A percentile compares a stretch with the other conserved stretches of the same genome.
Conservation (phyloP, 768 basidiomycete genomes). For the Myochromella boudieri region DNA sequence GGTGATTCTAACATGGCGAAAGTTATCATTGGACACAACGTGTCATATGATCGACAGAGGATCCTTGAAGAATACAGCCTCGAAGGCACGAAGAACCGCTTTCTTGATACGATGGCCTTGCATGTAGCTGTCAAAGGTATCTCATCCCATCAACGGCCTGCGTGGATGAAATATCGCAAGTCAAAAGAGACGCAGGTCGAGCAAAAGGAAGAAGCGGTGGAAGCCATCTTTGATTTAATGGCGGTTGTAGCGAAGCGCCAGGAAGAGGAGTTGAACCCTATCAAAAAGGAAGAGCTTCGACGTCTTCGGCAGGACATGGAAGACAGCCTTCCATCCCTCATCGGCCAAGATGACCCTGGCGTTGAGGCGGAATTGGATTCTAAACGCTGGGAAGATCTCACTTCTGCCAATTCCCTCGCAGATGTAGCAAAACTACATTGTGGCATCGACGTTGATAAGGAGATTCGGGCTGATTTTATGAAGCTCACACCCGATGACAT, state of each 20-base stretch:
- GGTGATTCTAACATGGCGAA: constrained; percentile 54
- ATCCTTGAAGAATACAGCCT: constrained; percentile 82
- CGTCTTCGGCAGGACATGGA: constrained; percentile 37
- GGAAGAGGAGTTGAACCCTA: constrained; percentile 44
- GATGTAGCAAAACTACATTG: constrained; percentile 94
- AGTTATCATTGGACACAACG: constrained; percentile 90
- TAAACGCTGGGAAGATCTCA: constrained; percentile 90
- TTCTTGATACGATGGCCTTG: constrained; percentile 92
- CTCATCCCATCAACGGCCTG: constrained; percentile 90
- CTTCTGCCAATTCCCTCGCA: constrained; percentile 86
- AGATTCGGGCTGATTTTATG: constrained; percentile 76
- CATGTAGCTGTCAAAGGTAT: constrained; percentile 95
- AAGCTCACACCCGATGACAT: constrained; percentile 64
- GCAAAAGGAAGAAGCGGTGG: constrained; percentile 62
- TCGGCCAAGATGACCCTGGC: constrained; percentile 23
- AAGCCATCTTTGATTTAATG: constrained; percentile 47
- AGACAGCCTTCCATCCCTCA: constrained; percentile 31
- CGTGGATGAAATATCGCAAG: constrained; percentile 88
- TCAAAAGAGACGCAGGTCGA: constrained; percentile 54
- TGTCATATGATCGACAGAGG: constrained; percentile 89
- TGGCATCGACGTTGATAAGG: constrained; percentile 76
- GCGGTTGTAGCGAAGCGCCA: constrained; percentile 45
- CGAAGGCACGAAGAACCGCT: constrained; percentile 67
- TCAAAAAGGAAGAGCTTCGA: constrained; percentile 42
- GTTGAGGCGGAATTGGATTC: constrained; percentile 30